A percentile compares a stretch with the other conserved stretches of the same genome.
Evolutionary conservation across 805 yeast species (phyloP).

Genomic region (Spathaspora girioi): DNA sequence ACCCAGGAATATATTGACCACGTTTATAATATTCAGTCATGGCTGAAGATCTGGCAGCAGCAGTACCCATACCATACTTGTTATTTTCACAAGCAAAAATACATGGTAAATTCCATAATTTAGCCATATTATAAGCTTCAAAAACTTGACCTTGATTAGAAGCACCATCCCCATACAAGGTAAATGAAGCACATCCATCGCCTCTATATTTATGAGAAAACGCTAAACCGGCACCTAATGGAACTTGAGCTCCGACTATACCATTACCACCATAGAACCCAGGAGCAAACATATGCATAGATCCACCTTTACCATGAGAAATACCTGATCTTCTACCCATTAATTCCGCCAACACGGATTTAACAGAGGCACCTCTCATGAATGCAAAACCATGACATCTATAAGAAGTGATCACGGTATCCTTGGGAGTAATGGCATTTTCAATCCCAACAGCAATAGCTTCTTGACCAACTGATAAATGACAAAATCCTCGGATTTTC

Average conservation of each 20-base stretch:
- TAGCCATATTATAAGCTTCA: conserved; percentile 98
- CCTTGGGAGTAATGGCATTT: conserved; percentile 81
- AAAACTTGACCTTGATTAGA: conserved; percentile 99
- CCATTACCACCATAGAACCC: conserved; percentile 99
- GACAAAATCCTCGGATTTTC: conserved; percentile 98
- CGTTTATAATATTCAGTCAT: conserved; percentile 96
- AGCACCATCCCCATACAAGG: conserved; percentile 98
- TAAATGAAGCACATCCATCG: conserved; percentile 74
- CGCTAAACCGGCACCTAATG: conserved; percentile 97
- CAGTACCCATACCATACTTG: conserved; percentile 99
- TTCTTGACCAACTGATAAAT: conserved; percentile 96
- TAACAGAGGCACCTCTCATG: conserved; percentile 92
- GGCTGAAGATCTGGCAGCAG: conserved; percentile 96
- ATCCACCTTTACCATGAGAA: conserved; percentile 97
- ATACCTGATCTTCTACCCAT: conserved; percentile 97
- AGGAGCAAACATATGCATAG: conserved; percentile 97
- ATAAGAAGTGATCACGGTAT: conserved; percentile 92
- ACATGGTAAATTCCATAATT: conserved; percentile 94
- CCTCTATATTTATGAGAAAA: conserved; percentile 94
- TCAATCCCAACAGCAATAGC: conserved; percentile 99
- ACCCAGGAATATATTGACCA: conserved; percentile 99
- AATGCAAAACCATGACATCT: conserved; percentile 98
- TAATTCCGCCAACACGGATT: conserved; percentile 88
- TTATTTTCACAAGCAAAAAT: conserved; percentile 97
- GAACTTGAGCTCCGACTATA: conserved; percentile 99